A percentile compares a stretch with the other conserved stretches of the same genome.
Conservation (phyloP, 1,139 yeast species). For the Hansenula sp. region DNA sequence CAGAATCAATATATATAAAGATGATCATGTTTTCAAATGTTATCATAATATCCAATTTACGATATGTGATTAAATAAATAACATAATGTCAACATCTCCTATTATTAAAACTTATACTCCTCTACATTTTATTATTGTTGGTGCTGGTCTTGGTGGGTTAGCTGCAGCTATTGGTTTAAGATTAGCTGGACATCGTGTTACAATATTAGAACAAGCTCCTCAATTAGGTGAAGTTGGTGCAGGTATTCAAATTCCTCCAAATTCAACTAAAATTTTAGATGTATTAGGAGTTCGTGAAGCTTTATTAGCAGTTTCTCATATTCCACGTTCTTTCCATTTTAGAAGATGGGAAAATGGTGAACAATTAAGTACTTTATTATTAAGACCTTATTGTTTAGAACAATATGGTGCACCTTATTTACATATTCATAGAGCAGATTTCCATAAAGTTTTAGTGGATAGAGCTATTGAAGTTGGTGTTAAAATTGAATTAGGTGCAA, state of each 20-base stretch:
- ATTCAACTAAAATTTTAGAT: slow-evolving; percentile 25
- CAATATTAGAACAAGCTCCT: slow-evolving; percentile 30
- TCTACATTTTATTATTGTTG: slow-evolving; percentile 31
- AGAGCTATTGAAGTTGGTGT: slow-evolving; percentile 26
- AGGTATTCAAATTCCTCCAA: slow-evolving; percentile 35
- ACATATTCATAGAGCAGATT: slow-evolving; percentile 30
- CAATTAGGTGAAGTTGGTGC: slow-evolving; percentile 38
- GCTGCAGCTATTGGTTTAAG: slow-evolving; percentile 32
- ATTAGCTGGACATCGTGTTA: slow-evolving; percentile 31
- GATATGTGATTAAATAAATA: too few species aligned
- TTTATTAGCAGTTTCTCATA: slow-evolving; percentile 21
- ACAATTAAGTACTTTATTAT: slow-evolving; percentile 5
- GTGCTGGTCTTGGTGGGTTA: slow-evolving; percentile 38
- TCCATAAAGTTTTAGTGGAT: slow-evolving; percentile 23
- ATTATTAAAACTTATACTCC: slow-evolving; percentile 28
- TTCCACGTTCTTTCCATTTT: slow-evolving; percentile 25
- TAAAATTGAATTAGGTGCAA: slow-evolving; percentile 20
- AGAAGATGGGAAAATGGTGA: slow-evolving; percentile 26
- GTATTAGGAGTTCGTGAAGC: slow-evolving; percentile 25
- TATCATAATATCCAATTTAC: too few species aligned
- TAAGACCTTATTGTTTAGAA: slow-evolving; percentile 15
- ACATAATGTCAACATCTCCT: too few species aligned
- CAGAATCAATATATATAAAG: too few species aligned
- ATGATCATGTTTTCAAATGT: too few species aligned
- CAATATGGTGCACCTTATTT: slow-evolving; percentile 23